Evolutionary conservation across 1,284 basidiomycete species (phyloP), one percentile per base, ranked within the genome.

Genomic region (Leccinum brunneo-olivaceum): DNA sequence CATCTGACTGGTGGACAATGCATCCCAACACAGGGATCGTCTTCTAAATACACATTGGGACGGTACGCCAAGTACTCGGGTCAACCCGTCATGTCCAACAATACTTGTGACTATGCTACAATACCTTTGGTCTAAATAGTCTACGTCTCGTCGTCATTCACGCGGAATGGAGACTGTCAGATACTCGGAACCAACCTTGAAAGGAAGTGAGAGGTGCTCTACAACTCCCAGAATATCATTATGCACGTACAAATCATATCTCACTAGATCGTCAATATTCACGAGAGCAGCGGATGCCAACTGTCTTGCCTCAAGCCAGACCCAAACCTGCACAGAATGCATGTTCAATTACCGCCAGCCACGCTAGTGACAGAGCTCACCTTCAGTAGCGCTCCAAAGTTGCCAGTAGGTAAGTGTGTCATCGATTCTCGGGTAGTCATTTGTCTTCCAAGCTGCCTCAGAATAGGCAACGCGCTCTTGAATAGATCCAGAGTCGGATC

Each of bases 401-500:
- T 81, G 21, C 82, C 79, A 14, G 71, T 74, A 18, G 81, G 77
- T 42, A 84, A 61, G 48, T 74, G 71, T 44, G 71, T 73, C 57
- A 88, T 79, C 16, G 74, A 76, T 55, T 90, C 87, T 50, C 82
- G 76, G 16, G 77, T 81, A 6, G 88, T 83, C 81, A 95, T 90
- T 68, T 93, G 85, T 45, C 84, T 74, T 6, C 93, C 92, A 18
- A 97, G 67, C 63, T 93, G 85, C 53, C 93, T 70, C 57, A 97
- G 62, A 53, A 96, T 96, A 10, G 93, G 93, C 53, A 96, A 62
- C 23, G 93, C 86, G 63, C 84, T 89, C 63, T 92, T 90, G 74
- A 97, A 95, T 50, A 98, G 64, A 66, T 98, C 95, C 68, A 98
- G 71, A 16, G 79, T 72, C 0, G 96, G 93, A 67, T 99, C 93